Percentiles rank a stretch among this genome's conserved stretches.
Evolutionary conservation across 345 rosid species (phyloP).

Genomic region (Hirschfeldia incana): DNA sequence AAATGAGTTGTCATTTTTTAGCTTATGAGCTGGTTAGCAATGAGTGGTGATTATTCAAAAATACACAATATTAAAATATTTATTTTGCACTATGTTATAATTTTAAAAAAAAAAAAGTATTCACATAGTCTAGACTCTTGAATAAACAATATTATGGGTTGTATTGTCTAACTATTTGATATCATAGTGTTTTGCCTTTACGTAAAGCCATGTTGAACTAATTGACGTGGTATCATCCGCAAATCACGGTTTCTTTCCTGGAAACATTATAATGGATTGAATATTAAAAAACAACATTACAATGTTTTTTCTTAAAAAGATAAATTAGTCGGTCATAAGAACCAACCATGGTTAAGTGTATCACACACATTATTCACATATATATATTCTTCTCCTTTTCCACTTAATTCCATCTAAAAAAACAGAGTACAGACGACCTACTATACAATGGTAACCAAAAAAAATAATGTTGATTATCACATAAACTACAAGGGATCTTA

Average conservation of each 20-base stretch:
- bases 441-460: no score
- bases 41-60: constrained; percentile 24
- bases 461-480: background rate
- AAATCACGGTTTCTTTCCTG: constrained; percentile 38
- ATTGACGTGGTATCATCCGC: constrained; percentile 38
- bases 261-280: constrained; percentile 25
- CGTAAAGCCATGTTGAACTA: constrained; percentile 38
- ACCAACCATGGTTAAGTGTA: constrained; percentile 38
- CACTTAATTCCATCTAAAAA: no score
- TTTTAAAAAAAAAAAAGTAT: background rate
- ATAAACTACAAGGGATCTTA: background rate
- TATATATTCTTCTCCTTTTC: no score
- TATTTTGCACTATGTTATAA: constrained; percentile 5
- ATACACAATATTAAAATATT: background rate
- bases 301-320: constrained; percentile 18
- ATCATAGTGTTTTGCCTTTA: constrained; percentile 17
- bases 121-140: background rate
- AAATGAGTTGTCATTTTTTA: constrained; percentile 33
- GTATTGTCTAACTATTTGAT: constrained; percentile 19
- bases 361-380: constrained; percentile 20
- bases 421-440: no score
- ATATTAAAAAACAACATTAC: constrained; percentile 9
- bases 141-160: constrained; percentile 1
- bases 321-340: constrained; percentile 16
- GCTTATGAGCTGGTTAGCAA: constrained; percentile 41